Evolutionary conservation across 139 green algal species (phyloP), one percentile per base, ranked within the genome.

Genomic region (Micromonas pusilla): DNA sequence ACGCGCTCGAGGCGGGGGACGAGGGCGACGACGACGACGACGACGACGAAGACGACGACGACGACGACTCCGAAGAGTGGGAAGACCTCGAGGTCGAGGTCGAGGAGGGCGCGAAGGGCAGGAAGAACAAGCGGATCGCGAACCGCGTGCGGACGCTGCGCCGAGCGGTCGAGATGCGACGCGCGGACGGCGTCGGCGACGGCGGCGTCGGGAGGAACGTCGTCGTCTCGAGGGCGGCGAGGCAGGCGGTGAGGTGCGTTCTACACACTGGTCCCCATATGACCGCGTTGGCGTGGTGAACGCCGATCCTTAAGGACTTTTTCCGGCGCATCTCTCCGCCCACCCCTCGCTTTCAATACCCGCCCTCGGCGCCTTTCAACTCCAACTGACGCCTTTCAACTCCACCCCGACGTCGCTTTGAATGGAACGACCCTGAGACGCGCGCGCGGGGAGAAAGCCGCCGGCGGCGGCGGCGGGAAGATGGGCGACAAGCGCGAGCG

Each of bases 1-100:
- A 54, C 30, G 30, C 34, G 66, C 34, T 73, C 16, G 66, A 73
- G 2, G 30, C 30, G 28, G 23, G 30, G 28, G 66, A 33, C 26
- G 66, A 52, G 16, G 66, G 20, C 31, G 66, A 73, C 34, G 66
- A 73, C 37, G 66, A 39, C 34, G 66, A 73, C 20, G 66, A 81
- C 32, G 37, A 65, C 34, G 70, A 77, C n/a, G 70, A 38, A 20
- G 45, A 66, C 37, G 70, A 66, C 21, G 45, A 65, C 34, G 70
- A 66, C n/a, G 52, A 39, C 70, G 16, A 37, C 9, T 2, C 20
- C 2, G 33, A 52, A n/a, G 66, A 73, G 9, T 28, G 37, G 30
- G 66, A 73, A 9, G 66, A 73, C 26, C 21, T 54, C 32, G 33
- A n/a, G 34, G n/a, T 73, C 21, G 33, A 73, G 2, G 33, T 52